A percentile compares a stretch with the other conserved stretches of the same genome.
phyloP scores from a whole-genome alignment of 176 grass and related monocot species.

The Otatea glauca region DNA sequence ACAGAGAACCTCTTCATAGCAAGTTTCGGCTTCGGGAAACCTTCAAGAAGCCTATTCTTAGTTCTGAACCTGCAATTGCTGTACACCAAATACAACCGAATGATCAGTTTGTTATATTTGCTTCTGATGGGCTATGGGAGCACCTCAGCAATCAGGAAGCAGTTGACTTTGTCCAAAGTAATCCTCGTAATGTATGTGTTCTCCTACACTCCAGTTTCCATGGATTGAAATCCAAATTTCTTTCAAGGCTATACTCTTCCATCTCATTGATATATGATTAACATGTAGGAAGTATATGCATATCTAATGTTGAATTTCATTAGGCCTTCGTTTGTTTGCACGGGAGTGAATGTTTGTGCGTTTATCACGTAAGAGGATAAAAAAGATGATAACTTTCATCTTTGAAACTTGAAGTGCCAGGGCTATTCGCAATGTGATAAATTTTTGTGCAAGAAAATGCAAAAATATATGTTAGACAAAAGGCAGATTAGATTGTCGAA shows the following conservation, averaged over 20 bases:
- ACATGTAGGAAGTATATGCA: background rate
- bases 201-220: constrained; percentile 4
- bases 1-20: constrained; percentile 72
- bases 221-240: constrained; percentile 14
- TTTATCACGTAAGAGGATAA: background rate
- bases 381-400: background rate
- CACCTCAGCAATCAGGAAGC: constrained; percentile 92
- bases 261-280: background rate
- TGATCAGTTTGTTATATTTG: constrained; percentile 94
- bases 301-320: constrained; percentile 8
- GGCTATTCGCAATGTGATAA: background rate
- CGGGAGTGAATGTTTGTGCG: background rate
- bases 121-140: constrained; percentile 91
- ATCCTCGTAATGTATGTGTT: constrained; percentile 69
- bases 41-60: constrained; percentile 83
- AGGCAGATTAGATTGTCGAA: background rate
- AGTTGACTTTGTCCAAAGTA: constrained; percentile 76
- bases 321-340: background rate
- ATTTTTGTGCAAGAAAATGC: constrained; percentile 11
- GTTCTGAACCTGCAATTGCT: constrained; percentile 73
- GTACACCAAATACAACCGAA: constrained; percentile 63
- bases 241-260: background rate
- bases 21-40: constrained; percentile 75
- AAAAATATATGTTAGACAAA: background rate
- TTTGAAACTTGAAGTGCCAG: background rate